Conservation (phyloP, 192 early-diverging fungal species). For the Jimgerdemannia flammicorona region DNA sequence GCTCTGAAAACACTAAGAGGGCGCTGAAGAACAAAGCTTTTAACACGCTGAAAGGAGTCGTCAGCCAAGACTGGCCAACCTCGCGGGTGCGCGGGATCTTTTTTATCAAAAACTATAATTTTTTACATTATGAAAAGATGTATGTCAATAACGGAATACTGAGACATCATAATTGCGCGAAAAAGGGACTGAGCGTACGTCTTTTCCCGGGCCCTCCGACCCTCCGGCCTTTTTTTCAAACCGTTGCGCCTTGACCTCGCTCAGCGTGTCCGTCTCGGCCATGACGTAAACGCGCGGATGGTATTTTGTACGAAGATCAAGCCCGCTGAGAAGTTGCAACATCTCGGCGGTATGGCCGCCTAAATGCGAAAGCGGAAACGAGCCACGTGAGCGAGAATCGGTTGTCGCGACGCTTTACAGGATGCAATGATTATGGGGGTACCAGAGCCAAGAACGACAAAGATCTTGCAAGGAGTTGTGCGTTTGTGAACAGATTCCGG, state of each 20-base stretch:
- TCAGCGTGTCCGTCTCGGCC: conserved; percentile 59
- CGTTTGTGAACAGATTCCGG: background rate
- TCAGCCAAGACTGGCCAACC: conserved; percentile 67
- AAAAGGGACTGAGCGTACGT: background rate
- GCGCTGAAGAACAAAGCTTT: conserved; percentile 36
- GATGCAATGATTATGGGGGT: background rate
- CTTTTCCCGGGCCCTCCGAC: conserved; percentile 10
- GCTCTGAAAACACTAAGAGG: conserved; percentile 29
- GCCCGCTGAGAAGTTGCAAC: conserved; percentile 60
- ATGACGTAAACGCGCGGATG: conserved; percentile 69
- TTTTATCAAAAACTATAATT: conserved; percentile 11
- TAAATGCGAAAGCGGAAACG: background rate
- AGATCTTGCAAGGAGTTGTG: background rate
- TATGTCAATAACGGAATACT: background rate
- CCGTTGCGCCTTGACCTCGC: conserved; percentile 47
- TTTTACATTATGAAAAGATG: too few relatives aligned
- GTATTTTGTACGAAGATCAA: conserved; percentile 56
- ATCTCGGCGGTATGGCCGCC: conserved; percentile 96
- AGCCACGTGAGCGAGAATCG: background rate
- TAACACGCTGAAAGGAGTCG: conserved; percentile 44
- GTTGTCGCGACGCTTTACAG: background rate
- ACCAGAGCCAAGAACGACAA: background rate
- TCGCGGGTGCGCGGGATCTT: conserved; percentile 68
- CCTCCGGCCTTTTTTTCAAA: conserved; percentile 35
- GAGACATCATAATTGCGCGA: background rate